Base-by-base conservation (phyloP, 345 rosid species). In the Adansonia digitata region DNA sequence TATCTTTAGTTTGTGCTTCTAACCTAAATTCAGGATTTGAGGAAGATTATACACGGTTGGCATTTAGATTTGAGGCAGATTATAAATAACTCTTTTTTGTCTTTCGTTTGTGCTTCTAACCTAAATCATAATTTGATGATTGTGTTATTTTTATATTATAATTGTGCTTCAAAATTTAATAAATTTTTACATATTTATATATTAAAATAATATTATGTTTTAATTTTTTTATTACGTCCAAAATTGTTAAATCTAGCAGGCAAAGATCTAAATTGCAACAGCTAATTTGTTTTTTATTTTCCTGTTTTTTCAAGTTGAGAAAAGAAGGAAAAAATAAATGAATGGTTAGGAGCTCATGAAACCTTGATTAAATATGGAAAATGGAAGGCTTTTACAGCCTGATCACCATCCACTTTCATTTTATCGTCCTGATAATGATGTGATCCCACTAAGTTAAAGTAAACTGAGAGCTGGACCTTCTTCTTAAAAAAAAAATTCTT, bases 391-490 rank as follows among this genome's bases (percentile, higher is more conserved):
- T 79, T 83, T 27, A 73, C 73, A 72, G 80, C 72, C 73, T n/a
- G 51, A 67, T 49, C 20, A 17, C 49, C 31, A 39, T n/a, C 79
- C 69, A 48, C 69, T 65, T 42, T 53, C 71, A 64, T 72, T 67
- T 31, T 34, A 18, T 26, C 74, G 85, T 82, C 82, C 64, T 52
- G 56, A 73, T 52, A 7, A 22, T 53, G 26, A 63, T 82, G 37
- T 72, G 79, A 81, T 83, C 77, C 89, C 89, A 84, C 86, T 49
- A 69, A 64, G 79, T 77, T 78, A 81, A 81, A 83, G 81, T 31
- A 55, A 75, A 57, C 31, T 72, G n/a, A 17, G 60, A 56, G 64
- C 79, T 73, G 77, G 91, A 77, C 81, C 77, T 48, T 65, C 37
- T 10, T 56, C 11, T 10, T 40, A 4, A 4, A 0, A 69, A 57